Conservation (phyloP, 2,329 filamentous ascomycete genomes). For the Rhytidhysteron rufulum region DNA sequence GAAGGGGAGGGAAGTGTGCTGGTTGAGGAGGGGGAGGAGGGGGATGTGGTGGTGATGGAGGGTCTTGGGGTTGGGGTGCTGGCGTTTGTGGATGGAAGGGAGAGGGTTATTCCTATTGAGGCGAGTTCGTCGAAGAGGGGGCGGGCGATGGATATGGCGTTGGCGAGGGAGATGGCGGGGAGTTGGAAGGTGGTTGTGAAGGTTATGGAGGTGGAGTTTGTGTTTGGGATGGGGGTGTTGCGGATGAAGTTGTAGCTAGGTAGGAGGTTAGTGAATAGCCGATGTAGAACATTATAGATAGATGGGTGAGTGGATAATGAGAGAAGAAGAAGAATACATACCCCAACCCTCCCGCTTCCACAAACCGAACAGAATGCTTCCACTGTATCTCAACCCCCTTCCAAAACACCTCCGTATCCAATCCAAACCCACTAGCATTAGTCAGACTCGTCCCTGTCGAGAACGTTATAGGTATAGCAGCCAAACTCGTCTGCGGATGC, state of each 20-base stretch:
- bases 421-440: no score
- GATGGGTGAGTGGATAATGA: no score
- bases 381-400: slow-evolving; percentile 19
- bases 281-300: no score
- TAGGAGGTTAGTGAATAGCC: not conserved
- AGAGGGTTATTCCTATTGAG: slow-evolving; percentile 14
- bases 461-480: slow-evolving; percentile 16
- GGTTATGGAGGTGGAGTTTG: slow-evolving; percentile 11
- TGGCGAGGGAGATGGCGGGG: slow-evolving; percentile 9
- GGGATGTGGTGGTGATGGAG: not conserved
- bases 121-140: slow-evolving; percentile 18
- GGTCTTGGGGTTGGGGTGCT: slow-evolving; percentile 1
- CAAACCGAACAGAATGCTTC: slow-evolving; percentile 11
- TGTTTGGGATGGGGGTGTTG: slow-evolving; percentile 8
- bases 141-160: slow-evolving; percentile 13
- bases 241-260: slow-evolving; percentile 23
- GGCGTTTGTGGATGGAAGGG: slow-evolving; percentile 9
- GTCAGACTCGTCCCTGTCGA: no score
- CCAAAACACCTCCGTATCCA: slow-evolving; percentile 23
- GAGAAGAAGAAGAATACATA: no score
- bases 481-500: slow-evolving; percentile 11
- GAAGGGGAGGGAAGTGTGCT: not conserved
- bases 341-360: slow-evolving; percentile 20
- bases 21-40: not conserved
- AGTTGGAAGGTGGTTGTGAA: slow-evolving; percentile 19